phyloP scores from a whole-genome alignment of 495 filamentous ascomycete species.

The Poronia punctata region DNA sequence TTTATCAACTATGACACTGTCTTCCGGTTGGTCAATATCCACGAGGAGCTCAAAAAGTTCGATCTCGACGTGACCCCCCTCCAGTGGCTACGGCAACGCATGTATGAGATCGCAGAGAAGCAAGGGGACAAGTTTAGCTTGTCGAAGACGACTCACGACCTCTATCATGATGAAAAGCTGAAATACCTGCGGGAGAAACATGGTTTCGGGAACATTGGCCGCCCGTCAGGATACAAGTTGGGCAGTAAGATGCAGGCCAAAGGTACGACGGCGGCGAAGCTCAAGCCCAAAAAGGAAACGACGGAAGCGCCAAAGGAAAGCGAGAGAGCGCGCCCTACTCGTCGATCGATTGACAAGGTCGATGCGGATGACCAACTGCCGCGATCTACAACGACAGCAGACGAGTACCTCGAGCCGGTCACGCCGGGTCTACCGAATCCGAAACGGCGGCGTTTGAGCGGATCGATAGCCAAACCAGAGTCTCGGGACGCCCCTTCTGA shows the following conservation, averaged over 20 bases:
- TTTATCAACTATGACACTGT: slow-evolving; percentile 43
- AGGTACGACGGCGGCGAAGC: slow-evolving; percentile 7
- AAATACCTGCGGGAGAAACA: slow-evolving; percentile 32
- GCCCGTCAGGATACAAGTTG: slow-evolving; percentile 34
- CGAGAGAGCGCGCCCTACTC: slow-evolving; percentile 16
- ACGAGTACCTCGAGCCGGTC: slow-evolving; percentile 17
- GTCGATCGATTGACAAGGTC: slow-evolving; percentile 22
- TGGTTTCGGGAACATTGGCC: slow-evolving; percentile 41
- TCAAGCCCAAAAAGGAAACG: slow-evolving; percentile 20
- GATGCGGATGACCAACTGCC: slow-evolving; percentile 17
- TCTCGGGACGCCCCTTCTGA: background rate
- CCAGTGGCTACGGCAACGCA: slow-evolving; percentile 42
- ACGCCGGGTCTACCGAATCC: slow-evolving; percentile 18
- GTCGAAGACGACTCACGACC: slow-evolving; percentile 27
- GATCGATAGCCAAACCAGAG: slow-evolving; percentile 3
- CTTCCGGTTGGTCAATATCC: slow-evolving; percentile 38
- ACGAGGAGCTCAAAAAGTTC: slow-evolving; percentile 41
- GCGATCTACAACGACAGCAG: slow-evolving; percentile 6
- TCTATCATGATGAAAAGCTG: slow-evolving; percentile 41
- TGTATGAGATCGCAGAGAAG: slow-evolving; percentile 30
- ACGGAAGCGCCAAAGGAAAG: slow-evolving; percentile 4
- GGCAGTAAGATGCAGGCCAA: slow-evolving; percentile 15
- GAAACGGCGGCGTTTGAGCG: slow-evolving; percentile 20
- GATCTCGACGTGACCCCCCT: slow-evolving; percentile 37
- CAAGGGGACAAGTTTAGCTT: slow-evolving; percentile 36